Evolutionary conservation across 1,284 basidiomycete species (phyloP).

Genomic region (Quambalaria eucalypti): DNA sequence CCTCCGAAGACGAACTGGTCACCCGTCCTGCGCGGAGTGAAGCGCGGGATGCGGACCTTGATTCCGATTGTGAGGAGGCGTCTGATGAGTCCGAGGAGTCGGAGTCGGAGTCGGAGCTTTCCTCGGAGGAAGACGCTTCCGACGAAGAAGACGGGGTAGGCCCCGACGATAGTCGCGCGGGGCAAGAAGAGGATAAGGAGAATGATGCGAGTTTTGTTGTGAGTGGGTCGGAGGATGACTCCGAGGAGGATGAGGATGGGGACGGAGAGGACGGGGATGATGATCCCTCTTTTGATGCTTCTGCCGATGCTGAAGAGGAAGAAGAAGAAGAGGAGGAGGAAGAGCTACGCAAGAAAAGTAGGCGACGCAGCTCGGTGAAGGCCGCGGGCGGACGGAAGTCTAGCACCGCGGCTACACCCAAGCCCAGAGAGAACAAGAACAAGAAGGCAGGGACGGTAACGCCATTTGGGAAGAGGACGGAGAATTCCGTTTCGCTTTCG

Average conservation of each 20-base stretch:
- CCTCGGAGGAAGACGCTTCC: background rate
- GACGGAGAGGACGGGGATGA: background rate
- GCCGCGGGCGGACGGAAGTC: background rate
- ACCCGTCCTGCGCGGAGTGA: background rate
- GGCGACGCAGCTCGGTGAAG: background rate
- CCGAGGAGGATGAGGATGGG: background rate
- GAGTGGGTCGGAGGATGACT: background rate
- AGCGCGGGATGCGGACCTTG: background rate
- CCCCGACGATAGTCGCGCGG: background rate
- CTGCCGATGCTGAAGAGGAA: background rate
- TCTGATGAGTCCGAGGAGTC: background rate
- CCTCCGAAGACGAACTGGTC: background rate
- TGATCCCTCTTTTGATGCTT: background rate
- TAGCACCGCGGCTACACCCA: background rate
- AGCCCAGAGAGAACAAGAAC: background rate
- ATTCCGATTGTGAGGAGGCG: background rate
- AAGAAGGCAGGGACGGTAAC: background rate
- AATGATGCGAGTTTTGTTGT: background rate
- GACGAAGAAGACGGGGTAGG: background rate
- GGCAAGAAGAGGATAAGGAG: background rate
- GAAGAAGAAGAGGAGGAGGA: background rate
- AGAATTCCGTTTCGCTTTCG: background rate
- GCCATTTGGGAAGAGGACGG: background rate
- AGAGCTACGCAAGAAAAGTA: background rate
- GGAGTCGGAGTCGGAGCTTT: background rate